Base-by-base conservation (phyloP, 2,329 filamentous ascomycete genomes). In the Orbilia blumenaviensis region DNA sequence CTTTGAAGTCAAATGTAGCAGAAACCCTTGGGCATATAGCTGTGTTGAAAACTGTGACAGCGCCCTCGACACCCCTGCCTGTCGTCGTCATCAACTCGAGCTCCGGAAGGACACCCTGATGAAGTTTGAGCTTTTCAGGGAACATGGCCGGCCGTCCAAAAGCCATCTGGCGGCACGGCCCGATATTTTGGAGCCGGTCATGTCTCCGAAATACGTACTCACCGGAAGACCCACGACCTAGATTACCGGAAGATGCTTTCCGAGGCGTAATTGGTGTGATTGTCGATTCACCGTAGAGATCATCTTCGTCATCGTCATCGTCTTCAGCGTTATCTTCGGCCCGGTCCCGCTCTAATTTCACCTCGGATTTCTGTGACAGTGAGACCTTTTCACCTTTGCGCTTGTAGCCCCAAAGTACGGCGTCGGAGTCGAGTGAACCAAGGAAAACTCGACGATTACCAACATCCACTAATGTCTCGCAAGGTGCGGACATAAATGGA, bases 341-440 rank as follows among this genome's bases (percentile, higher is more conserved):
- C 2, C 86, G 23, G 87, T 86, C 79, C 89, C 89, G 78, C 88
- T 91, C 79, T 1, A 85, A 79, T 75, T 89, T 87, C 9, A 85
- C 84, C 64, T 89, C 87, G 79, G 90, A 91, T 77, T 88, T 87
- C 38, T 88, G 52, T 16, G 73, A 77, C n/a, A 72, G 18, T 9
- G 61, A 62, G 12, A 72, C 50, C 48, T 79, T 80, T 32, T 80
- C 80, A n/a, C 80, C 80, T 50, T 79, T 80, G 10, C 79, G 74
- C 54, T 79, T 89, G 91, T 93, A 97, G 21, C 92, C 90, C 25
- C 99, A 82, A 2, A 99, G 86, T 0, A 92, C 82, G 0, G 94
- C 96, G 79, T 98, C 92, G 7, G 89, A 88, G 66, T 90, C 88
- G 81, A 96, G 92, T 80, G 92, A 96, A 10, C 94, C 95, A 23